These are phyloP conservation scores for Scedosporium minutisporum DNA, from an alignment of 2,329 filamentous ascomycete genomes.

Conservation along the genomic window DNA sequence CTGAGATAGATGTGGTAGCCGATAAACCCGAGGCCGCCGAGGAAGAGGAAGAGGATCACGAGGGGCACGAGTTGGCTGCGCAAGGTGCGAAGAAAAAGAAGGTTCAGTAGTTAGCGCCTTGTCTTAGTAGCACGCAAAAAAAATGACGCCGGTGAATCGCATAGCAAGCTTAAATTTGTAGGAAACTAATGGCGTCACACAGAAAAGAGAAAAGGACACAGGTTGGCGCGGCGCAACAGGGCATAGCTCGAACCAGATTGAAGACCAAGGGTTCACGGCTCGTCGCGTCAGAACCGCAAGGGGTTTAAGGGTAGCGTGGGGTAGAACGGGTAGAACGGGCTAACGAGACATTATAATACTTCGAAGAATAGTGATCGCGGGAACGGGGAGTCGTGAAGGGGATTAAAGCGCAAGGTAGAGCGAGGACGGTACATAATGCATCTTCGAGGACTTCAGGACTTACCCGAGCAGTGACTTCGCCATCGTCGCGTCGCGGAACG, in stretches of 20 bases:
- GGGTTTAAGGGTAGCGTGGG: too few relatives aligned
- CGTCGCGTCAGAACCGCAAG: too few relatives aligned
- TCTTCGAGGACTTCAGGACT: background rate
- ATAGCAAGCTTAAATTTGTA: too few relatives aligned
- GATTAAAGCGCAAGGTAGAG: background rate
- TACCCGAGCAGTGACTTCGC: constrained; percentile 5
- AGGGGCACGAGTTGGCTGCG: constrained; percentile 57
- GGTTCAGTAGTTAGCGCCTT: background rate
- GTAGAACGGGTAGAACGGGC: too few relatives aligned
- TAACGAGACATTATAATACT: too few relatives aligned
- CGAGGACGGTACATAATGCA: background rate
- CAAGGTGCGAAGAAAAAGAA: background rate
- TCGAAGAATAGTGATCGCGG: background rate
- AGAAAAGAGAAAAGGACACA: too few relatives aligned
- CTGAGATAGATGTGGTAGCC: constrained; percentile 65
- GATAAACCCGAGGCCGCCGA: constrained; percentile 52
- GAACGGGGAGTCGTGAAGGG: background rate
- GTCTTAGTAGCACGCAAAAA: background rate
- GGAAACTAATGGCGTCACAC: too few relatives aligned
- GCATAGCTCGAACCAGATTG: too few relatives aligned
- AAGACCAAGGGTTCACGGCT: too few relatives aligned
- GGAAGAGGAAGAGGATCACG: constrained; percentile 49
- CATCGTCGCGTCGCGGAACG: background rate
- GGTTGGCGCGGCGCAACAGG: too few relatives aligned
- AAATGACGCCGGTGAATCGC: too few relatives aligned